Conservation (phyloP, 2,329 filamentous ascomycete species). For the Neocatenulostroma microsporum region DNA sequence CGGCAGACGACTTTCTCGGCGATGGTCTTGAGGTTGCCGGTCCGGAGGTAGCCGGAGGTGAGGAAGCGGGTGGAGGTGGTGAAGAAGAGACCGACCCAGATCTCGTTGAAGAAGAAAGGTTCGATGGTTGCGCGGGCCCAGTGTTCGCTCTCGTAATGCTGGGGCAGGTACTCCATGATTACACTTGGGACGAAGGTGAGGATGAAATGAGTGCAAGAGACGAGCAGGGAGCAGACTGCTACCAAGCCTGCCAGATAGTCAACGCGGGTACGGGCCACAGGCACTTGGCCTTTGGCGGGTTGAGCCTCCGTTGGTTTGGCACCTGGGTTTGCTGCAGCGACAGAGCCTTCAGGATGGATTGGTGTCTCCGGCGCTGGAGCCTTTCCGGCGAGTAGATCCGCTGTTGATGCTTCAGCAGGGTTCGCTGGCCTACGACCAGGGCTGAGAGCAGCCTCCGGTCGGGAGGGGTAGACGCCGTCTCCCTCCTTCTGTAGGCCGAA, state of each 20-base stretch:
- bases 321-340: constrained; percentile 11
- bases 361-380: background rate
- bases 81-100: constrained; percentile 43
- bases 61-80: constrained; percentile 43
- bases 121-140: constrained; percentile 38
- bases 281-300: constrained; percentile 3
- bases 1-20: constrained; percentile 39
- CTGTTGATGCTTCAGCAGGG: constrained; percentile 7
- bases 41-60: constrained; percentile 34
- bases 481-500: background rate
- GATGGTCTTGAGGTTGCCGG: constrained; percentile 36
- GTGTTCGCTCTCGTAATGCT: constrained; percentile 35
- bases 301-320: constrained; percentile 9
- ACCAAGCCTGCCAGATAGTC: constrained; percentile 43
- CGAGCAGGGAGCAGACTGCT: constrained; percentile 38
- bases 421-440: too few relatives aligned
- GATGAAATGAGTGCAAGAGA: constrained; percentile 39
- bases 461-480: background rate
- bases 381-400: constrained; percentile 3
- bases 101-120: constrained; percentile 40
- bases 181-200: constrained; percentile 36
- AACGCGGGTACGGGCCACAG: constrained; percentile 26
- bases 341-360: constrained; percentile 12
- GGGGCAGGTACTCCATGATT: constrained; percentile 30
- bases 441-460: background rate